Percentiles rank a stretch among this genome's conserved stretches.
phyloP scores from a whole-genome alignment of 257 asterid genomes.

The Solanum megistacrolobum region DNA sequence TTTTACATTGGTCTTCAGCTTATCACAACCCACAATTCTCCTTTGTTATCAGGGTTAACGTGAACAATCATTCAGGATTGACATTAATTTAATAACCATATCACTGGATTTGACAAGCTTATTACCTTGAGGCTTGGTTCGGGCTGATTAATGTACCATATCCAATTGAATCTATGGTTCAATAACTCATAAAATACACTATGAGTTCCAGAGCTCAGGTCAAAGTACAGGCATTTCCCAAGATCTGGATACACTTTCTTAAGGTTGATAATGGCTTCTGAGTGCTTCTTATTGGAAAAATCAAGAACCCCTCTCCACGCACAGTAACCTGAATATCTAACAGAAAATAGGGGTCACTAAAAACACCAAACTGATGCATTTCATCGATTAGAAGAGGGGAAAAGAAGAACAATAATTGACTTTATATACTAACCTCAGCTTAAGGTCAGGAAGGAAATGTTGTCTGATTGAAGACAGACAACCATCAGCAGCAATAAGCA shows the following conservation, averaged over 20 bases:
- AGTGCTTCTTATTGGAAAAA: slow-evolving; percentile 38
- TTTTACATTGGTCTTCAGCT: background rate
- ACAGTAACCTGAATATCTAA: slow-evolving; percentile 86
- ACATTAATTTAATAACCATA: background rate
- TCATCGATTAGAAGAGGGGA: background rate
- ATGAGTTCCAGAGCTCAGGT: slow-evolving; percentile 53
- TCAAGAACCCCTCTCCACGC: slow-evolving; percentile 94
- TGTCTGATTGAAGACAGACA: slow-evolving; percentile 54
- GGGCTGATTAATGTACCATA: slow-evolving; percentile 81
- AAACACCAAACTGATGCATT: background rate
- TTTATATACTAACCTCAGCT: slow-evolving; percentile 44
- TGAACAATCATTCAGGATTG: background rate
- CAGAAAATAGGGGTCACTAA: background rate
- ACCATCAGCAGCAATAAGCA: slow-evolving; percentile 85
- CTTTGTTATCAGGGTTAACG: background rate
- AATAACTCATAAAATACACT: slow-evolving; percentile 56
- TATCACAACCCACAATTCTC: background rate
- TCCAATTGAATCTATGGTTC: slow-evolving; percentile 71
- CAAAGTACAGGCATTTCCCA: slow-evolving; percentile 67
- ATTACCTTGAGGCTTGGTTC: slow-evolving; percentile 75
- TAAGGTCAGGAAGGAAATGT: slow-evolving; percentile 47
- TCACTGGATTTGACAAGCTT: background rate
- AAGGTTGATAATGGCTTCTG: slow-evolving; percentile 45
- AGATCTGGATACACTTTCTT: slow-evolving; percentile 68
- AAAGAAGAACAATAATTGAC: background rate